Evolutionary conservation across 75 land plant genomes (phyloP), one percentile per base, ranked within the genome.

Genomic region (Cunninghamia lanceolata): DNA sequence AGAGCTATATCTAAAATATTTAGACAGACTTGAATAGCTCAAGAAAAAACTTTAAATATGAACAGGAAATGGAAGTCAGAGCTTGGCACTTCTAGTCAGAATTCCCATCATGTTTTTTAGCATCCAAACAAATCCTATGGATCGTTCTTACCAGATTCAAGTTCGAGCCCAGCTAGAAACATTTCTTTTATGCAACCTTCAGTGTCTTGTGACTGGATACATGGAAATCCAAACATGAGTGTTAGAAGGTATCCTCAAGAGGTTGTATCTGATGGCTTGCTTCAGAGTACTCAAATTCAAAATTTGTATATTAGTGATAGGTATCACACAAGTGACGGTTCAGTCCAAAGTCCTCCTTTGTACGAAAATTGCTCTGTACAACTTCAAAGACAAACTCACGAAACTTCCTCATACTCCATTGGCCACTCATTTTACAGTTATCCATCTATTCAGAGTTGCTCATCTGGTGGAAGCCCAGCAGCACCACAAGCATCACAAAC

Each of bases 321-420:
- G 4, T 45, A 80, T 80, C 47, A 45, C 40, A 42, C 40, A 10
- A 80, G 30, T 80, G 82, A 80, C 28, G 82, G 82, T 43, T 80
- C 82, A 80, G 47, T 80, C n/a, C 50, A 80, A 30, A 80, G 47
- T 80, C 13, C 46, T 16, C 81, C 81, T 43, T 43, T 80, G 13
- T 11, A 80, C 10, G 82, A 42, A 25, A 40, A 80, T 80, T 46
- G 46, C 30, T 9, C 45, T 80, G 47, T 43, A 45, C 82, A 80
- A 43, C n/a, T 9, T 80, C 82, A 80, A 80, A 80, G 82, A 80
- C 46, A 30, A 43, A 90, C 93, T 9, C 83, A 89, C 9, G 94
- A 93, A 42, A 90, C 94, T 15, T 90, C 92, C 63, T 85, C 86
- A 2, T 63, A 79, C 30, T 85, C 76, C 50, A 74, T 56, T 79